A percentile compares a stretch with the other conserved stretches of the same genome.
phyloP scores from a whole-genome alignment of 2,329 filamentous ascomycete genomes.

The Sporothrix dimorphospora region DNA sequence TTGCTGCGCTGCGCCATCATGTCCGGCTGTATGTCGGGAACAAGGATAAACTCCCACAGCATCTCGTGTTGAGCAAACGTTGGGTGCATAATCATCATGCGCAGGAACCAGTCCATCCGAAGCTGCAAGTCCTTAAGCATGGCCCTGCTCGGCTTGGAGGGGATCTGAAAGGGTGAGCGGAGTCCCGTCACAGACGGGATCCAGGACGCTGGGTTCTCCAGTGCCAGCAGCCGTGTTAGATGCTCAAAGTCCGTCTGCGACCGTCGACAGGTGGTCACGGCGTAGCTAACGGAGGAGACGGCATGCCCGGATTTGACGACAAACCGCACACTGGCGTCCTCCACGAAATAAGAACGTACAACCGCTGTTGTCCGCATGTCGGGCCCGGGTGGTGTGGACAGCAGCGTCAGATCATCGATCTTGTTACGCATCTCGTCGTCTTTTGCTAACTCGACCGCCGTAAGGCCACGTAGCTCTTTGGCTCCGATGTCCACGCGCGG shows the following conservation, averaged over 20 bases:
- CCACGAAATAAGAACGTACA: slow-evolving; percentile 94
- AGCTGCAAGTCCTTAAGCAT: slow-evolving; percentile 86
- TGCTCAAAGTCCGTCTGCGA: slow-evolving; percentile 91
- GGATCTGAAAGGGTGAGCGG: slow-evolving; percentile 88
- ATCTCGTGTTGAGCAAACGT: slow-evolving; percentile 97
- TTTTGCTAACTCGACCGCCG: slow-evolving; percentile 93
- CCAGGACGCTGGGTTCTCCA: slow-evolving; percentile 96
- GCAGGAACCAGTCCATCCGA: slow-evolving; percentile 83
- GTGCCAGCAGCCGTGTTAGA: slow-evolving; percentile 76
- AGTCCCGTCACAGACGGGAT: slow-evolving; percentile 77
- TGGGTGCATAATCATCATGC: slow-evolving; percentile 81
- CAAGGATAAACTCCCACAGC: slow-evolving; percentile 98
- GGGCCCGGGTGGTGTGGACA: slow-evolving; percentile 70
- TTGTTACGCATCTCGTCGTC: slow-evolving; percentile 96
- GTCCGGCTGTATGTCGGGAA: slow-evolving; percentile 87
- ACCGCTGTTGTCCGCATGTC: slow-evolving; percentile 89
- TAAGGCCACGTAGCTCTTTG: slow-evolving; percentile 83
- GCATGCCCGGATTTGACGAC: slow-evolving; percentile 93
- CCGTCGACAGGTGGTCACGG: slow-evolving; percentile 89
- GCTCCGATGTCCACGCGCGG: slow-evolving; percentile 82
- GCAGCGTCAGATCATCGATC: slow-evolving; percentile 89
- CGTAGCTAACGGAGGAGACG: slow-evolving; percentile 79
- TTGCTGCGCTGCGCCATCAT: slow-evolving; percentile 88
- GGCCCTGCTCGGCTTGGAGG: slow-evolving; percentile 85
- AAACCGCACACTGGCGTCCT: slow-evolving; percentile 90